These are phyloP conservation scores for Verticillium tricorpus DNA, from an alignment of 2,329 filamentous ascomycete genomes.

Conservation along the genomic window DNA sequence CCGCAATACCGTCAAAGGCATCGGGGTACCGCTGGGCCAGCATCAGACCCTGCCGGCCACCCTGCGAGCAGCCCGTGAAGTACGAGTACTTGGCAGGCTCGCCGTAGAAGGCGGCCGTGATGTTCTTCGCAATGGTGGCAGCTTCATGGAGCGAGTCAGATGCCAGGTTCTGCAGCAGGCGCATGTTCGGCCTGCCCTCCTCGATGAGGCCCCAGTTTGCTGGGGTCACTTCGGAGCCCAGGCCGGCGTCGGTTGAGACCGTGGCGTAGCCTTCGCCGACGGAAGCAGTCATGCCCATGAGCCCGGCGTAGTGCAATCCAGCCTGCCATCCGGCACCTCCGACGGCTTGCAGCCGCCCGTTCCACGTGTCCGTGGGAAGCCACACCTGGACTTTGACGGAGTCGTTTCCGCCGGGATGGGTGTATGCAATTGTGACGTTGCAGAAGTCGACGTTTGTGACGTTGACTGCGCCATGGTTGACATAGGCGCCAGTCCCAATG, in stretches of 20 bases:
- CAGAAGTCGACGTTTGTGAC: slow-evolving; percentile 6
- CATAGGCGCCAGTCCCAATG: background rate
- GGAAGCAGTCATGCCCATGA: slow-evolving; percentile 10
- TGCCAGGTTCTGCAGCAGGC: slow-evolving; percentile 25
- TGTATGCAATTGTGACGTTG: slow-evolving; percentile 13
- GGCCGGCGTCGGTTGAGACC: slow-evolving; percentile 13
- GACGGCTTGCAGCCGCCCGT: slow-evolving; percentile 10
- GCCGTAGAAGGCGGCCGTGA: slow-evolving; percentile 44
- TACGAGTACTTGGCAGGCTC: slow-evolving; percentile 36
- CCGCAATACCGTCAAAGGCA: slow-evolving; percentile 55
- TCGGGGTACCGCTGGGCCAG: slow-evolving; percentile 47
- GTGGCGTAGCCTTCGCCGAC: slow-evolving; percentile 12
- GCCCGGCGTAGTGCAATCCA: background rate
- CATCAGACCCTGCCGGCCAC: slow-evolving; percentile 54
- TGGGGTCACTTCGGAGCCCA: background rate
- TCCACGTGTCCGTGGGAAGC: slow-evolving; percentile 11
- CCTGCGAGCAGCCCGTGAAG: slow-evolving; percentile 54
- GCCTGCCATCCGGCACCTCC: slow-evolving; percentile 11
- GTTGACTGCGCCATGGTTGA: background rate
- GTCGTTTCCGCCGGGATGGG: slow-evolving; percentile 5
- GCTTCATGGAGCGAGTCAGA: slow-evolving; percentile 37
- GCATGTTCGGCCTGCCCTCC: slow-evolving; percentile 21
- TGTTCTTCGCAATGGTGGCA: slow-evolving; percentile 40
- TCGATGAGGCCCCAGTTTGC: background rate
- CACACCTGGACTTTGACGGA: slow-evolving; percentile 6